Conservation (phyloP, 2,329 filamentous ascomycete species). For the Scedosporium dehoogii region DNA sequence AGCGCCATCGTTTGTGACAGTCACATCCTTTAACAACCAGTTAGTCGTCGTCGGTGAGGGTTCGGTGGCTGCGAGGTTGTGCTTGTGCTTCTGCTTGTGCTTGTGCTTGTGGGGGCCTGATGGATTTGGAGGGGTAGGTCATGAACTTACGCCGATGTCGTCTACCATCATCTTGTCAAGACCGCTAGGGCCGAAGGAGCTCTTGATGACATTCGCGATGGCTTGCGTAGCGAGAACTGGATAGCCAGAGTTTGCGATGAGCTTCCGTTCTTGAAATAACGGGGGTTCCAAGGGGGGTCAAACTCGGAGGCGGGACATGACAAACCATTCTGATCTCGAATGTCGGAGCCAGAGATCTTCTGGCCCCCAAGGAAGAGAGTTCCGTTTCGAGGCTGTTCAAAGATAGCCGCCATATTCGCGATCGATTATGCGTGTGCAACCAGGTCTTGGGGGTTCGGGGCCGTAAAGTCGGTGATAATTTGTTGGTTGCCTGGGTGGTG, state of each 20-base stretch:
- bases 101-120: constrained; percentile 12
- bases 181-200: constrained; percentile 92
- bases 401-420: constrained; percentile 76
- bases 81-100: too few relatives aligned
- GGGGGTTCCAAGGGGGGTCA: neutral
- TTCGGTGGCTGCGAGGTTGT: neutral
- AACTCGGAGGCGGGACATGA: neutral
- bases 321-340: constrained; percentile 76
- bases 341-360: constrained; percentile 95
- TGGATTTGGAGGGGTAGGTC: constrained; percentile 10
- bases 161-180: constrained; percentile 99
- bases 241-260: neutral
- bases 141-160: constrained; percentile 73
- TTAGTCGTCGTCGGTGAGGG: constrained; percentile 7
- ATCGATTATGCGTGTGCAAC: constrained; percentile 3
- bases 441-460: constrained; percentile 1
- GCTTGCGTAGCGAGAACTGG: constrained; percentile 87
- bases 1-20: constrained; percentile 96
- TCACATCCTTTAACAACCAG: constrained; percentile 61
- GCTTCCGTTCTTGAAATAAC: neutral
- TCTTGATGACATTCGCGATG: constrained; percentile 98
- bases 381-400: constrained; percentile 89
- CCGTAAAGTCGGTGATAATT: constrained; percentile 1
- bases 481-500: constrained; percentile 6
- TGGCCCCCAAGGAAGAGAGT: constrained; percentile 93